These are phyloP conservation scores for Cyclotella choctawhatcheeana DNA, from an alignment of 108 stramenopile species.

Conservation along the genomic window DNA sequence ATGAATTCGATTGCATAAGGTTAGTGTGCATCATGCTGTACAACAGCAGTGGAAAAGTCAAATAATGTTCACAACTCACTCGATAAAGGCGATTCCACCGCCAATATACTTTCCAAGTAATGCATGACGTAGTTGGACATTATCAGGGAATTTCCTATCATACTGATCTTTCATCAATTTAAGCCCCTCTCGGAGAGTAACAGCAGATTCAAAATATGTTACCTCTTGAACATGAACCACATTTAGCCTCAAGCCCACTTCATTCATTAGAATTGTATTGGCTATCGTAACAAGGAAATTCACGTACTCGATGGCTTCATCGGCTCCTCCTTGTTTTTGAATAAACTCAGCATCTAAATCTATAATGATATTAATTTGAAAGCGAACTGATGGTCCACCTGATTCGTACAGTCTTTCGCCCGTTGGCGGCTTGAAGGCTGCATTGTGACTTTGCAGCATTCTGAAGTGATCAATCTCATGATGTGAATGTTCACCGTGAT, in stretches of 20 bases:
- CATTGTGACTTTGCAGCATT: neutral
- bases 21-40: too few species aligned
- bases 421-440: conserved; percentile 2
- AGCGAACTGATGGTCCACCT: neutral
- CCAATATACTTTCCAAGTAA: conserved; percentile 29
- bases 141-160: neutral
- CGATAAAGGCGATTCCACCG: conserved; percentile 33
- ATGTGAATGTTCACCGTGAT: conserved; percentile 2
- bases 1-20: too few species aligned
- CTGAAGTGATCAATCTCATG: neutral
- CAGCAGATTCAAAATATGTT: neutral
- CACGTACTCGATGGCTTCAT: conserved; percentile 20
- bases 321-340: conserved; percentile 18
- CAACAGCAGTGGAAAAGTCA: too few species aligned
- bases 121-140: conserved; percentile 17
- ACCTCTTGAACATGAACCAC: conserved; percentile 25
- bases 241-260: conserved; percentile 12
- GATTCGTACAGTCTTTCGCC: neutral
- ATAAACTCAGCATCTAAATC: conserved; percentile 30
- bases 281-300: conserved; percentile 16
- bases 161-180: conserved; percentile 11
- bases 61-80: too few species aligned
- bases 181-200: conserved; percentile 11
- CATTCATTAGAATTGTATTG: conserved; percentile 23
- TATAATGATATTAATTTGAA: conserved; percentile 22